Evolutionary conservation across 2,329 filamentous ascomycete species (phyloP).

Genomic region (Ophiostoma populinum): DNA sequence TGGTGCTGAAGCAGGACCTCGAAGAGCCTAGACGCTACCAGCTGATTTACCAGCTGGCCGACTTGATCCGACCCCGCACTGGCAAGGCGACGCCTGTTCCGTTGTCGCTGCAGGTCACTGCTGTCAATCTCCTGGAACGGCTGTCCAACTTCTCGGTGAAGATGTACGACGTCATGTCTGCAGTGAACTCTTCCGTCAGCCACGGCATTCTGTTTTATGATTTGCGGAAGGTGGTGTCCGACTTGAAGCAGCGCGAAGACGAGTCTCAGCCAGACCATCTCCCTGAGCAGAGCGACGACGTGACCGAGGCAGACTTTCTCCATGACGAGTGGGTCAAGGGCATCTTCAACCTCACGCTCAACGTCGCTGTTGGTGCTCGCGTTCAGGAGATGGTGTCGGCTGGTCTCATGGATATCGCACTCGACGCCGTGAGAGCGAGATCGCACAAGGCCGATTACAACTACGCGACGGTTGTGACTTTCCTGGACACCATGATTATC

Average conservation of each 20-base stretch:
- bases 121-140: constrained; percentile 69
- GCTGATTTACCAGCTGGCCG: constrained; percentile 78
- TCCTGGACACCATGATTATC: constrained; percentile 78
- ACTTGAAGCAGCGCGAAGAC: constrained; percentile 51
- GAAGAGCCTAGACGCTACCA: constrained; percentile 83
- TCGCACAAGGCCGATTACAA: constrained; percentile 69
- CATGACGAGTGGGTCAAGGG: constrained; percentile 81
- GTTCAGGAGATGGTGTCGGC: constrained; percentile 74
- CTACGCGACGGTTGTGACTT: constrained; percentile 68
- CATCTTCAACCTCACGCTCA: constrained; percentile 72
- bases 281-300: constrained; percentile 29
- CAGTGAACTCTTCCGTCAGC: constrained; percentile 90
- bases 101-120: constrained; percentile 62
- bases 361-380: constrained; percentile 56
- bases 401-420: constrained; percentile 74
- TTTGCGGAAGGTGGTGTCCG: constrained; percentile 74
- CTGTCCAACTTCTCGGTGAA: constrained; percentile 63
- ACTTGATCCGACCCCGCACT: constrained; percentile 70
- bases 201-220: constrained; percentile 91
- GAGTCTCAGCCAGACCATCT: no score
- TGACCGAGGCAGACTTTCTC: constrained; percentile 43
- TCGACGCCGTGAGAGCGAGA: constrained; percentile 72
- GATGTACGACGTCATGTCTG: constrained; percentile 65
- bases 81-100: constrained; percentile 40
- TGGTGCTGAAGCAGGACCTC: constrained; percentile 69